phyloP scores from a whole-genome alignment of 345 rosid species.

The Ceriops decandra region DNA sequence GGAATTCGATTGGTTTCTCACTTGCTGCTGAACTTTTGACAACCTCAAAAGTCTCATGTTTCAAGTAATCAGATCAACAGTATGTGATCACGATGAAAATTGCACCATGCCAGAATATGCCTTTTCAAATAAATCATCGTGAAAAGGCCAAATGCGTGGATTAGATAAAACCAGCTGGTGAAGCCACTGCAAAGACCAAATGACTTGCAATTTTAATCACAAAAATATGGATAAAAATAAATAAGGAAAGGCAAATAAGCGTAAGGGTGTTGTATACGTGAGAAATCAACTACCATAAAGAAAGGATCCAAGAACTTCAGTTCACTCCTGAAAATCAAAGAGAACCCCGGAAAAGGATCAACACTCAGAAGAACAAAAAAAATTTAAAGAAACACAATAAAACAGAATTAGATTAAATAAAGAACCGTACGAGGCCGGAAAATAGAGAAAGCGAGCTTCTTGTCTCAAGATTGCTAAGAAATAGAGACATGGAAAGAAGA shows the following conservation, averaged over 20 bases:
- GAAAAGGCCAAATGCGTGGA: no score
- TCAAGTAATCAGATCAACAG: no score
- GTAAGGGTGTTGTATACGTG: conserved; percentile 36
- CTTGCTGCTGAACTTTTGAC: no score
- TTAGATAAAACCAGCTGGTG: conserved; percentile 60
- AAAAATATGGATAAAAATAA: neutral
- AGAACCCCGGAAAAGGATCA: neutral
- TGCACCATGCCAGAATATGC: no score
- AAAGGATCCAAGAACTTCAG: conserved; percentile 81
- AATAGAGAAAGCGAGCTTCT: neutral
- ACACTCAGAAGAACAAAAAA: no score
- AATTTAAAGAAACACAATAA: neutral
- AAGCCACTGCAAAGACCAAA: conserved; percentile 52
- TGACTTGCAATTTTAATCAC: neutral
- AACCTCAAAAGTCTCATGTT: no score
- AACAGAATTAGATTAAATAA: neutral
- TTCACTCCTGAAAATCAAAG: conserved; percentile 51
- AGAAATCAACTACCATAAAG: conserved; percentile 84
- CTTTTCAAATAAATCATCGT: no score
- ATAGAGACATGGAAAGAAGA: neutral
- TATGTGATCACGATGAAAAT: no score
- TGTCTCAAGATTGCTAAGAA: neutral
- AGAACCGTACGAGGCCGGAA: neutral
- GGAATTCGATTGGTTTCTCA: no score
- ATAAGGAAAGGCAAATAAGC: neutral